These are phyloP conservation scores for Umbellularia californica DNA, from an alignment of 164 flowering plant genomes.

Conservation along the genomic window DNA sequence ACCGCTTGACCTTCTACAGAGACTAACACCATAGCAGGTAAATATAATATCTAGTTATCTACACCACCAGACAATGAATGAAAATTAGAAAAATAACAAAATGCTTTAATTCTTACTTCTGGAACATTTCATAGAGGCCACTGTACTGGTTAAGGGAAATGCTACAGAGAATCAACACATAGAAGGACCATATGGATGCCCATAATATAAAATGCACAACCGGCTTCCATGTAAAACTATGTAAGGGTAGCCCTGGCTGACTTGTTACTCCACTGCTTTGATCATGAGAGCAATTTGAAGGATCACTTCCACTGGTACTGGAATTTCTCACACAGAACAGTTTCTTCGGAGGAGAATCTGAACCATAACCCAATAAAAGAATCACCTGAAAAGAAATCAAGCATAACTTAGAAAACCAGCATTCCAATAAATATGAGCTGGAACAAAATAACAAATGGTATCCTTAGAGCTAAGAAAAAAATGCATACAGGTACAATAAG, in stretches of 20 bases:
- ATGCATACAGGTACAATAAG: conserved; percentile 72
- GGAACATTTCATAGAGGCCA: conserved; percentile 78
- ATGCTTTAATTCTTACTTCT: conserved; percentile 43
- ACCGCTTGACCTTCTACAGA: no score
- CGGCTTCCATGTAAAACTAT: conserved; percentile 52
- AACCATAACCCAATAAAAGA: conserved; percentile 74
- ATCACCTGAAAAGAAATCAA: conserved; percentile 45
- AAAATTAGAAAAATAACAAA: neutral
- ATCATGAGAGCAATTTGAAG: conserved; percentile 14
- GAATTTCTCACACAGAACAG: conserved; percentile 36
- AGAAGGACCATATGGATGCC: conserved; percentile 60
- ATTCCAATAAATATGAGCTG: neutral
- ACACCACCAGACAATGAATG: neutral
- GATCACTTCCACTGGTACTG: conserved; percentile 17
- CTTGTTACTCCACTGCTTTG: conserved; percentile 16
- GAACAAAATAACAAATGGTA: neutral
- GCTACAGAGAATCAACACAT: conserved; percentile 60
- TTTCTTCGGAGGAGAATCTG: conserved; percentile 84
- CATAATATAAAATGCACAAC: conserved; percentile 58
- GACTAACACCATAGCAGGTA: neutral
- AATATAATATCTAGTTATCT: neutral
- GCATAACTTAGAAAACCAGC: neutral
- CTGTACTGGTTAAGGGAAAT: conserved; percentile 58
- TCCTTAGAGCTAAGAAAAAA: conserved; percentile 4
- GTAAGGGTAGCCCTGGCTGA: conserved; percentile 9